Evolutionary conservation across 2,329 filamentous ascomycete species (phyloP).

Genomic region (Cadophora sp.): DNA sequence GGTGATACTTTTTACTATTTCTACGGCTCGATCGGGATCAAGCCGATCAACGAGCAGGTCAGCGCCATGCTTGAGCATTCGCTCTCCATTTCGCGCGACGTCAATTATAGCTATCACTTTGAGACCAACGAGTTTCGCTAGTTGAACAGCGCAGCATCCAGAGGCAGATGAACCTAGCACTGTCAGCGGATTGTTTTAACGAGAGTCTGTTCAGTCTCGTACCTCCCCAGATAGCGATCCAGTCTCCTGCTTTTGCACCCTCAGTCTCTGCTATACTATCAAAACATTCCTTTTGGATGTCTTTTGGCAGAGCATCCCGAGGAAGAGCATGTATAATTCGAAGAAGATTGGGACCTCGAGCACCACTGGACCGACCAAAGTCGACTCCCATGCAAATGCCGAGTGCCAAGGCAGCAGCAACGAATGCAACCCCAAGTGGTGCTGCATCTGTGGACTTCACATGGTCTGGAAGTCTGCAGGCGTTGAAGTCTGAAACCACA

Average conservation of each 20-base stretch:
- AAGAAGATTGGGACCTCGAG: conserved; percentile 61
- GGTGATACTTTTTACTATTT: conserved; percentile 67
- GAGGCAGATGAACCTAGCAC: conserved; percentile 68
- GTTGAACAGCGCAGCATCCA: conserved; percentile 69
- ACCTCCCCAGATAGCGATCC: conserved; percentile 78
- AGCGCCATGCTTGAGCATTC: conserved; percentile 57
- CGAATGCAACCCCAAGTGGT: conserved; percentile 47
- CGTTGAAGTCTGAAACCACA: conserved; percentile 50
- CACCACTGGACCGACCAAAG: conserved; percentile 57
- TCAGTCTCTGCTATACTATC: conserved; percentile 57
- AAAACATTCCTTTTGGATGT: conserved; percentile 70
- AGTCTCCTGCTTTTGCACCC: conserved; percentile 66
- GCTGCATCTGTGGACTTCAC: conserved; percentile 36
- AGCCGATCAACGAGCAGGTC: conserved; percentile 75
- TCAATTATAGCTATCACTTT: conserved; percentile 72
- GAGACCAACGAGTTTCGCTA: conserved; percentile 70
- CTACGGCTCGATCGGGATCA: conserved; percentile 67
- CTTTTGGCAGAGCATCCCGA: conserved; percentile 58
- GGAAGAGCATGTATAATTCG: conserved; percentile 55
- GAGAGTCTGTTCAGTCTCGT: conserved; percentile 32
- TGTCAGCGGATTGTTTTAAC: conserved; percentile 11
- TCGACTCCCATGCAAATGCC: conserved; percentile 74
- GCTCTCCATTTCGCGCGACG: conserved; percentile 67
- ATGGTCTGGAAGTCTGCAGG: conserved; percentile 37
- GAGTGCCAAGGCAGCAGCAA: conserved; percentile 70